Evolutionary conservation across 257 asterid species (phyloP), one percentile per base, ranked within the genome.

Genomic region (Penstemon davidsonii): DNA sequence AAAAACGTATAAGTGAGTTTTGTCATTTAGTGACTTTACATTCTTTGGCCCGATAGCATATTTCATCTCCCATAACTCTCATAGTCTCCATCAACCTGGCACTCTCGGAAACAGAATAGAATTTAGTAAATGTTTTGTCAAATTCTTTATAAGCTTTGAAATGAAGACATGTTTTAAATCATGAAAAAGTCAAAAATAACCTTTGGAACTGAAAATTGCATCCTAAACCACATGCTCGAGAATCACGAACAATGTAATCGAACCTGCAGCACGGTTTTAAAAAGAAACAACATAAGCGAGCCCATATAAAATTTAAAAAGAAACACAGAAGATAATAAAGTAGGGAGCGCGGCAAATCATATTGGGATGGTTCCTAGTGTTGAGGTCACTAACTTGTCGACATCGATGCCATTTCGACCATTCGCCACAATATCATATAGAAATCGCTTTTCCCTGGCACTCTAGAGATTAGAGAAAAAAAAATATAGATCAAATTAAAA

Each of bases 361-460:
- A 55, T 25, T 66, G 50, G 49, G 62, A 52, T 12, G 55, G 15
- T 52, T 62, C 59, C 61, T 51, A 64, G 72, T 9, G 58, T 71
- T 62, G 54, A 71, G 55, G 71, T 55, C 67, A 90, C 96, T 81
- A 75, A 90, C 99, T 93, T 93, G 96, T 93, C 99, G 76, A 93
- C 99, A 40, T 90, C 99, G 70, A 93, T 81, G 71, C 97, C 96
- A 82, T 84, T 93, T 70, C 96, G 94, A 69, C 99, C 97, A 82
- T 93, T 93, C 61, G 97, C 99, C 82, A 93, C 99, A 72, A 93
- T 87, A 77, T 93, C 99, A 57, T 90, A 93, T 60, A 93, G 80
- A 76, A 88, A 90, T 39, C 51, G 84, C 79, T 88, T 93, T 75
- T 90, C 99, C 85, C 71, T 80, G 49, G 89, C 67, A 76, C 86